Conservation (phyloP, 495 filamentous ascomycete genomes). For the Tuber magnatum region DNA sequence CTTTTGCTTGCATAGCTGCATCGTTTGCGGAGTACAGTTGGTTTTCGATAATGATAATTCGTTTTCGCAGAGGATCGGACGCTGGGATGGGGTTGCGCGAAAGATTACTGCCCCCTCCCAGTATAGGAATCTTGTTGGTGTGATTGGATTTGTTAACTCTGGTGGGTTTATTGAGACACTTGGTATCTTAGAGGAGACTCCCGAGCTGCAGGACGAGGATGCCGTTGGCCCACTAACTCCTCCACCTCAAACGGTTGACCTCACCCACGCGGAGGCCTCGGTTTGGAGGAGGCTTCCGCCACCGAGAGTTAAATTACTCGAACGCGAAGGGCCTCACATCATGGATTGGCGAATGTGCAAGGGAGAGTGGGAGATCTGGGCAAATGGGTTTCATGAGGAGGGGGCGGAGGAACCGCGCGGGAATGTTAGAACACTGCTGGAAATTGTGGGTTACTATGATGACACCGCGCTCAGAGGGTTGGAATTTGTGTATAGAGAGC, state of each 20-base stretch:
- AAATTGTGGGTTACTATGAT: slow-evolving; percentile 41
- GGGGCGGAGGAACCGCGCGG: slow-evolving; percentile 14
- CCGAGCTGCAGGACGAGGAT: slow-evolving; percentile 8
- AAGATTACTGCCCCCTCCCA: slow-evolving; percentile 31
- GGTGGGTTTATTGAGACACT: slow-evolving; percentile 42
- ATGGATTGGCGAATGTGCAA: slow-evolving; percentile 39
- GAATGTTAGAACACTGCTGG: slow-evolving; percentile 15
- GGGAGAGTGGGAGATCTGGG: slow-evolving; percentile 42
- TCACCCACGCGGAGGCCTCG: slow-evolving; percentile 39
- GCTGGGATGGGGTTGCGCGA: slow-evolving; percentile 37
- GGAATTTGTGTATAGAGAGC: slow-evolving; percentile 36
- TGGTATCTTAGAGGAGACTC: slow-evolving; percentile 39
- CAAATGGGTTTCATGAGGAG: slow-evolving; percentile 27
- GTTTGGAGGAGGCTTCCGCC: slow-evolving; percentile 40
- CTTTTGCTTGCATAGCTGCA: slow-evolving; percentile 35
- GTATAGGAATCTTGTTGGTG: slow-evolving; percentile 38
- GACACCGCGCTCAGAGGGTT: slow-evolving; percentile 35
- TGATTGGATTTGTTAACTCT: slow-evolving; percentile 42
- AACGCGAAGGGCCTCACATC: slow-evolving; percentile 39
- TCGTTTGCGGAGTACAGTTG: slow-evolving; percentile 39
- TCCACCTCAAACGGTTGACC: slow-evolving; percentile 33
- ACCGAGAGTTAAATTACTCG: slow-evolving; percentile 21
- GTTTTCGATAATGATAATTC: slow-evolving; percentile 28
- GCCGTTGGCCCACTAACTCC: slow-evolving; percentile 13
- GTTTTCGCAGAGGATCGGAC: slow-evolving; percentile 28